Evolutionary conservation across 176 grass and related monocot species (phyloP).

Genomic region (Puccinellia tenuiflora): DNA sequence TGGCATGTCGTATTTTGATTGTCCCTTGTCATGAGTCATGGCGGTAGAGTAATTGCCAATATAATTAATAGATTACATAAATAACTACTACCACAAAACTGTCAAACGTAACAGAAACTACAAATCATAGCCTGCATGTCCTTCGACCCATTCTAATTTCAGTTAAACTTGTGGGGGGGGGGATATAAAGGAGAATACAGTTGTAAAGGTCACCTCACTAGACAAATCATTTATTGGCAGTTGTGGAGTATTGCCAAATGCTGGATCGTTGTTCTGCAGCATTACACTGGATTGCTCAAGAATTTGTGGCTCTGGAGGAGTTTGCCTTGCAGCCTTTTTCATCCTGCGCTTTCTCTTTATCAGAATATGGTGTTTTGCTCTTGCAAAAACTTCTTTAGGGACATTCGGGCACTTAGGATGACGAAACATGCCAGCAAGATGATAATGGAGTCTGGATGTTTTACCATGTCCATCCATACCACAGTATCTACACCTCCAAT

Average conservation of each 20-base stretch:
- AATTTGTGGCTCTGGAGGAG: conserved; percentile 1
- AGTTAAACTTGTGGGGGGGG: no score
- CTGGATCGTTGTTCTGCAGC: not conserved
- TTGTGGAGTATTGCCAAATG: conserved; percentile 9
- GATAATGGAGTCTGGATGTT: conserved; percentile 30
- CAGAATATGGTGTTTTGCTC: conserved; percentile 24
- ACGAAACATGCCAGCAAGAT: conserved; percentile 36
- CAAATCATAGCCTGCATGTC: not conserved
- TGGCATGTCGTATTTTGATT: not conserved
- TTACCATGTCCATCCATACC: conserved; percentile 41
- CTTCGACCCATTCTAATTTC: not conserved
- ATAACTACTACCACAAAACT: not conserved
- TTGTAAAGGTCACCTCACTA: conserved; percentile 28
- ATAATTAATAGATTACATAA: not conserved
- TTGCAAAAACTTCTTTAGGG: conserved; percentile 30
- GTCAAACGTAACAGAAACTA: not conserved
- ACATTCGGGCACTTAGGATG: conserved; percentile 38
- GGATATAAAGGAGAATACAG: not conserved
- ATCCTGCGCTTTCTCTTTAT: conserved; percentile 19
- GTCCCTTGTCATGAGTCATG: not conserved
- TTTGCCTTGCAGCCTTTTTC: conserved; percentile 10
- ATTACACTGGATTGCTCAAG: conserved; percentile 14
- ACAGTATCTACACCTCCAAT: conserved; percentile 48
- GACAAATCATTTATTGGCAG: conserved; percentile 8
- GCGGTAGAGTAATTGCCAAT: not conserved